Percentiles rank a stretch among this genome's conserved stretches.
Conservation (phyloP, 192 early-diverging fungal genomes). For the Umbelopsis isabellina region DNA sequence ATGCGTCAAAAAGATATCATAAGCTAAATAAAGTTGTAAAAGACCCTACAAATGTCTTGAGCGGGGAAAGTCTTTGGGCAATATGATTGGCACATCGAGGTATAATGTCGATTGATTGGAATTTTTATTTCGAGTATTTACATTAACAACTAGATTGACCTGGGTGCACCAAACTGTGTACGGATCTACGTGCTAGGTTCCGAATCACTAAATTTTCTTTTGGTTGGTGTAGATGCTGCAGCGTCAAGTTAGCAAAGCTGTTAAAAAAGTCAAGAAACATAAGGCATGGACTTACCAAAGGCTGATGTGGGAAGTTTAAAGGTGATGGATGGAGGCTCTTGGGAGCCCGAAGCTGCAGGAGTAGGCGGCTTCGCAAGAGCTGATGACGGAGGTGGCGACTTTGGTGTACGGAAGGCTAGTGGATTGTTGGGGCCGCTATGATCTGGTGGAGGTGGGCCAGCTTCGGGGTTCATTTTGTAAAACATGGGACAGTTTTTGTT, state of each 20-base stretch:
- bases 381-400: conserved; percentile 5
- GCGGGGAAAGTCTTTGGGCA: too few species aligned
- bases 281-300: conserved; percentile 12
- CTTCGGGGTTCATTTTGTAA: conserved; percentile 44
- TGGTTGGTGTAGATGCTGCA: conserved; percentile 9
- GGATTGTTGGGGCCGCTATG: conserved; percentile 20
- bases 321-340: conserved; percentile 18
- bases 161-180: neutral
- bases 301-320: conserved; percentile 25
- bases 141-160: too few species aligned
- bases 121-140: too few species aligned
- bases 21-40: too few species aligned
- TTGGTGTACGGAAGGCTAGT: conserved; percentile 17
- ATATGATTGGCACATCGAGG: too few species aligned
- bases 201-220: conserved; percentile 10
- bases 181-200: neutral
- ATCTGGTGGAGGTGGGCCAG: conserved; percentile 7
- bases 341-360: neutral
- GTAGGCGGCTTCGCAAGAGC: conserved; percentile 5
- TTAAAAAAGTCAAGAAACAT: neutral
- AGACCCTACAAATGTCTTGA: too few species aligned
- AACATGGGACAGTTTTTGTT: conserved; percentile 78
- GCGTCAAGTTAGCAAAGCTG: neutral
- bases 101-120: too few species aligned
- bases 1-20: too few species aligned